Percentiles rank a stretch among this genome's conserved stretches.
Conservation (phyloP, 768 basidiomycete genomes). For the Lentinus tigrinus region DNA sequence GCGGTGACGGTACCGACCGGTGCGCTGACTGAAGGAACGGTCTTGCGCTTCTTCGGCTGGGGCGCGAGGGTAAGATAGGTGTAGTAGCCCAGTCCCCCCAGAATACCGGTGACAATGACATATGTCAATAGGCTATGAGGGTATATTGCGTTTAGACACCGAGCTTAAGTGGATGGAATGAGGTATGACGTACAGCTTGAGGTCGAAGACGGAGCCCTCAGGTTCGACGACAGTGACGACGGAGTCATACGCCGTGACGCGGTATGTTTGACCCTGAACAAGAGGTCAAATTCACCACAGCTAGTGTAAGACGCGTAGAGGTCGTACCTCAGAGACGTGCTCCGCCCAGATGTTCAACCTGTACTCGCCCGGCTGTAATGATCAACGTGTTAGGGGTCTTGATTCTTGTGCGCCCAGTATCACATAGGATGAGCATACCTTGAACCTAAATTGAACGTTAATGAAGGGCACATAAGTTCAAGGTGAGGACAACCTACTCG, state of each 20-base stretch:
- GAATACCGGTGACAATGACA: slow-evolving; percentile 58
- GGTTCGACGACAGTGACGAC: slow-evolving; percentile 81
- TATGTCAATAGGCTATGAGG: slow-evolving; percentile 63
- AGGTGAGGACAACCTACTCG: slow-evolving; percentile 55
- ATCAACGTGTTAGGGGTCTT: neutral
- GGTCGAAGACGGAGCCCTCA: slow-evolving; percentile 71
- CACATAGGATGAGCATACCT: slow-evolving; percentile 19
- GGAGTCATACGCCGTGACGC: slow-evolving; percentile 70
- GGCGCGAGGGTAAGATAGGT: slow-evolving; percentile 67
- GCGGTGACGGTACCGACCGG: slow-evolving; percentile 61
- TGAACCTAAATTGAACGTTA: slow-evolving; percentile 8
- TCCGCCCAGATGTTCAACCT: slow-evolving; percentile 78
- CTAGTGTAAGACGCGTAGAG: neutral
- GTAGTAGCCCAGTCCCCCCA: slow-evolving; percentile 64
- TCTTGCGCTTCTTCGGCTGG: slow-evolving; percentile 58
- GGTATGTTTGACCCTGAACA: slow-evolving; percentile 53
- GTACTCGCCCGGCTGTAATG: slow-evolving; percentile 66
- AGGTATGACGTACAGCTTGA: slow-evolving; percentile 66
- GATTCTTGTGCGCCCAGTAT: neutral
- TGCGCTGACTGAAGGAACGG: slow-evolving; percentile 43
- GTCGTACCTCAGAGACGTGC: slow-evolving; percentile 57
- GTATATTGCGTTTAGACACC: neutral
- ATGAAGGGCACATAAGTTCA: neutral
- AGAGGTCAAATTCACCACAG: neutral
- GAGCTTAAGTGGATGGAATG: slow-evolving; percentile 3